Evolutionary conservation across 192 early-diverging fungal genomes (phyloP), one percentile per base, ranked within the genome.

Genomic region (Podila epicladia): DNA sequence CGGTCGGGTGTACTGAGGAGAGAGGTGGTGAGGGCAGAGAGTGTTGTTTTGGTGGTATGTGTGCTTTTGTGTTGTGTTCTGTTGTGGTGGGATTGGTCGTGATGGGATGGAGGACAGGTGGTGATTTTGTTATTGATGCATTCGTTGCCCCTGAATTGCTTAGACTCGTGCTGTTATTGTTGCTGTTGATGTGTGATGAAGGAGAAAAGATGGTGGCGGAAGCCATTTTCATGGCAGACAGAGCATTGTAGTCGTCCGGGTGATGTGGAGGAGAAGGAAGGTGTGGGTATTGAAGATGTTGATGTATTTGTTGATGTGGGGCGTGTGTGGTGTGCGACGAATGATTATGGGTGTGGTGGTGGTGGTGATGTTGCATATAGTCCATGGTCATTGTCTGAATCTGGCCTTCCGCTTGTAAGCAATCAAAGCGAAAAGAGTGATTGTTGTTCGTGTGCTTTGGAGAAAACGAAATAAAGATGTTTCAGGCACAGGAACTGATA

Each of bases 11-110:
- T 22, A 61, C 59, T 7, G 59, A 61, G 15, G 59, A 61, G 29
- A 61, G 59, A 32, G 59, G 59, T 17, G 59, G 59, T 24, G 59
- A 61, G 11, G 59, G 59, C 31, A 61, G 59, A 31, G 59, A 61
- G 29, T 28, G 26, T 8, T 32, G 31, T 19, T 61, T 20, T 31
- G 53, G 24, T 24, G 6, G 53, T 55, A 26, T 26, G 24, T n/a
- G 53, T 22, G 22, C 53, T 55, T n/a, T n/a, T 55, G 53, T 55
- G 6, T 35, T 31, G 59, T 61, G 29, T 7, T 61, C 17, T 32
- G 59, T 26, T 24, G 53, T 12, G n/a, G 24, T 22, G 3, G 19
- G 24, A 6, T 55, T 9, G 20, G 53, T 55, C 24, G 53, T 55
- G 53, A 55, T 55, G 53, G 53, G 53, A 24, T 55, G 53, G 53